Conservation (phyloP, 257 asterid species). For the Gardenia jasminoides region DNA sequence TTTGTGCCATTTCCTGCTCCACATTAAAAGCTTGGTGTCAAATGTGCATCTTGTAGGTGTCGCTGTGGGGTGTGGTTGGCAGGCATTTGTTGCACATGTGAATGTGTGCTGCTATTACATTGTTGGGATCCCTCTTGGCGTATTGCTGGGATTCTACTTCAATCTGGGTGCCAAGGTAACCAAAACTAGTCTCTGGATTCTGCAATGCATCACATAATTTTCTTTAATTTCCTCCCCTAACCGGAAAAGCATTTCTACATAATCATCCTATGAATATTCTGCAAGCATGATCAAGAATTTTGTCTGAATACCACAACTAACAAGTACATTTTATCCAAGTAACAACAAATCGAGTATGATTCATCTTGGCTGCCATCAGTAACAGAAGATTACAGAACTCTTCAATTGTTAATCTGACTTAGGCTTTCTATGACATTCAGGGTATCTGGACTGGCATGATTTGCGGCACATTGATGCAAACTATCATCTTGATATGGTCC, state of each 20-base stretch:
- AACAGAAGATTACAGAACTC: too few relatives aligned
- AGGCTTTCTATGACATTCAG: constrained; percentile 24
- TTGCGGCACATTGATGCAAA: constrained; percentile 61
- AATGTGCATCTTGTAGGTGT: constrained; percentile 19
- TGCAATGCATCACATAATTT: neutral
- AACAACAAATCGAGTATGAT: too few relatives aligned
- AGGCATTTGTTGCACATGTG: constrained; percentile 37
- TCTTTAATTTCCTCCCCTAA: neutral
- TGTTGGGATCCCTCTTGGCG: constrained; percentile 36
- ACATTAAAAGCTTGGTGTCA: neutral
- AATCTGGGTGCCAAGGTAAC: constrained; percentile 35
- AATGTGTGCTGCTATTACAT: constrained; percentile 36
- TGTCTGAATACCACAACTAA: too few relatives aligned
- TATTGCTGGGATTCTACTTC: constrained; percentile 27
- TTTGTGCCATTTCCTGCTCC: neutral
- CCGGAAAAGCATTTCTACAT: neutral
- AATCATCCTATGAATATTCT: too few relatives aligned
- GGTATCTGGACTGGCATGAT: constrained; percentile 75
- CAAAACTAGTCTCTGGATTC: too few relatives aligned
- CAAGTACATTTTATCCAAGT: too few relatives aligned
- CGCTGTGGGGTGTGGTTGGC: constrained; percentile 49
- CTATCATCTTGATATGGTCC: constrained; percentile 55
- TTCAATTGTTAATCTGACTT: neutral
- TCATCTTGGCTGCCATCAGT: neutral
- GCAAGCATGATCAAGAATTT: too few relatives aligned